Evolutionary conservation across 495 filamentous ascomycete species (phyloP).

Genomic region (Letharia lupina): DNA sequence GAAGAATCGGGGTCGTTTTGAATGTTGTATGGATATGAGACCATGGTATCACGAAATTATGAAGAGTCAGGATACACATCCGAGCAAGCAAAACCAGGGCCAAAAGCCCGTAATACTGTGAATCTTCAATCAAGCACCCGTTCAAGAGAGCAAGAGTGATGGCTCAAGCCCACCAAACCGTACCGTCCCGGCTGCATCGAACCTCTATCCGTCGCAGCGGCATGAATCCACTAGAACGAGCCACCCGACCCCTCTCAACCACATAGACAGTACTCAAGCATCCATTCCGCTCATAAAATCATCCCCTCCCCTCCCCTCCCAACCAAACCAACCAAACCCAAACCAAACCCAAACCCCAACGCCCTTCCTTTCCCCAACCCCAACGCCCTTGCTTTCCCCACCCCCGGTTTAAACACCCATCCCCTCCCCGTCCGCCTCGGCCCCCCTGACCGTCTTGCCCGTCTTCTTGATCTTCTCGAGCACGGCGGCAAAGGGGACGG

Average conservation of each 20-base stretch:
- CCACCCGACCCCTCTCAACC: no score
- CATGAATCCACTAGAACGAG: no score
- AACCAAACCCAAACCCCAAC: neutral
- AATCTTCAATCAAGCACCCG: no score
- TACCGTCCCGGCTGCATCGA: no score
- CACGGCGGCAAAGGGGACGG: slow-evolving; percentile 68
- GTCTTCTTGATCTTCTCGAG: slow-evolving; percentile 89
- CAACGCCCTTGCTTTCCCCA: neutral
- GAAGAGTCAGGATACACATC: neutral
- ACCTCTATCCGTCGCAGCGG: no score
- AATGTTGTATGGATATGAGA: neutral
- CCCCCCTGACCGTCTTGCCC: slow-evolving; percentile 77
- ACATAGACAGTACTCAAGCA: no score
- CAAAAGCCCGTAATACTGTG: no score
- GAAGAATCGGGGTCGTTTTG: neutral
- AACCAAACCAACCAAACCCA: neutral
- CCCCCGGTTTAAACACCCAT: slow-evolving; percentile 29
- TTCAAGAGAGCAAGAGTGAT: no score
- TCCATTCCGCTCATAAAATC: neutral
- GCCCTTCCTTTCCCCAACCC: neutral
- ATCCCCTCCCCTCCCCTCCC: neutral
- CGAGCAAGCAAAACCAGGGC: neutral
- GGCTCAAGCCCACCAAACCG: no score
- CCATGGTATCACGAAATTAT: neutral
- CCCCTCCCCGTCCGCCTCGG: slow-evolving; percentile 49